Evolutionary conservation across 768 basidiomycete genomes (phyloP).

Genomic region (Dioszegia crocea): DNA sequence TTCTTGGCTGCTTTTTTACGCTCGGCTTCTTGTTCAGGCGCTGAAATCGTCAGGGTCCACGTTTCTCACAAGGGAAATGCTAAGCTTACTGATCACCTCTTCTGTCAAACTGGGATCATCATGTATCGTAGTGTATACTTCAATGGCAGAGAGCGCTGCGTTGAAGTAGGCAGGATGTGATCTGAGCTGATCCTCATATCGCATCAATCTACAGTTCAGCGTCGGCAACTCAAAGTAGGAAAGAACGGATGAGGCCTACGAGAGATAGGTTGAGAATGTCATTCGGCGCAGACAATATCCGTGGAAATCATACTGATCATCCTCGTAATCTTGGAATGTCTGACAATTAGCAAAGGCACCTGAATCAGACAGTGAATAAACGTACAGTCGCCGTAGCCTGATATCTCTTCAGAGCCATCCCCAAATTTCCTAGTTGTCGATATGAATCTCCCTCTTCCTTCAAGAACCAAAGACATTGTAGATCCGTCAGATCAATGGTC

Average conservation of each 20-base stretch:
- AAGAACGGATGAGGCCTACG: constrained; percentile 56
- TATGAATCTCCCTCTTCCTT: constrained; percentile 75
- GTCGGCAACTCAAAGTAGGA: not conserved
- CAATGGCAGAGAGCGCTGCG: constrained; percentile 66
- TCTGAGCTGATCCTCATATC: constrained; percentile 75
- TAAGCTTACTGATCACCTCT: constrained; percentile 35
- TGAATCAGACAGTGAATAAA: not conserved
- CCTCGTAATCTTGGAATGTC: constrained; percentile 81
- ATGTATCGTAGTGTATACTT: constrained; percentile 53
- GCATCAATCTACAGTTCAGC: constrained; percentile 58
- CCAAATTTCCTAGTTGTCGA: constrained; percentile 61
- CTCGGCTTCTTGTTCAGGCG: constrained; percentile 48
- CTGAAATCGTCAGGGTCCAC: constrained; percentile 18
- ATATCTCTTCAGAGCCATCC: constrained; percentile 80
- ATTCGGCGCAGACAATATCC: constrained; percentile 86
- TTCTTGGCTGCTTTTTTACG: constrained; percentile 47
- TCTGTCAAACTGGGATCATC: constrained; percentile 44
- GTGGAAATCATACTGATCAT: constrained; percentile 98
- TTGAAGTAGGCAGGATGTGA: constrained; percentile 72
- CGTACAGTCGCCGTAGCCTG: constrained; percentile 67
- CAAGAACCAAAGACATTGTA: constrained; percentile 89
- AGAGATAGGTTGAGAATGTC: constrained; percentile 76
- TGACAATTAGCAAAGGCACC: constrained; percentile 37
- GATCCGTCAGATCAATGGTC: constrained; percentile 78
- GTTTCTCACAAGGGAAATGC: not conserved